Evolutionary conservation across 106 monocot genomes (phyloP).

Genomic region (Dendrobium huoshanense): DNA sequence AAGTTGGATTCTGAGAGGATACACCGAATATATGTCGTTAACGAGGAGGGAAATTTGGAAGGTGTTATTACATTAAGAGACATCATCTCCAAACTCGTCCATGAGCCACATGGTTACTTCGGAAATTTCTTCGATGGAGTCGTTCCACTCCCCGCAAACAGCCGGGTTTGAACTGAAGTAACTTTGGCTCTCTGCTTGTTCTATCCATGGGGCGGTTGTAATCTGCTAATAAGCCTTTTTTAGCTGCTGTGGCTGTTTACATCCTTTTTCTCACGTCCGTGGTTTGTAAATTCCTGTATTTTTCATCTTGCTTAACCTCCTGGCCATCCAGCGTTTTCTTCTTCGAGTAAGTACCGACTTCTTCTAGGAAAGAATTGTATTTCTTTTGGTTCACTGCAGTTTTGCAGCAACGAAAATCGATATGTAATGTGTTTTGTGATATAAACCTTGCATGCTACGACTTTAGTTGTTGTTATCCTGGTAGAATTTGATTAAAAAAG

Average conservation of each 20-base stretch:
- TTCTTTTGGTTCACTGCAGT: too few relatives aligned
- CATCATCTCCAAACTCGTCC: conserved; percentile 94
- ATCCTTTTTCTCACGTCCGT: background rate
- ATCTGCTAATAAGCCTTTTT: background rate
- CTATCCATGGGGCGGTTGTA: background rate
- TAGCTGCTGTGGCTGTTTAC: background rate
- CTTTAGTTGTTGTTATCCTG: too few relatives aligned
- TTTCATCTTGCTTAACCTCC: background rate
- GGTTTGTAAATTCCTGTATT: background rate
- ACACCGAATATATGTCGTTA: conserved; percentile 76
- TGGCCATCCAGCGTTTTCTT: too few relatives aligned
- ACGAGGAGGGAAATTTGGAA: conserved; percentile 50
- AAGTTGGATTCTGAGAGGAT: conserved; percentile 63
- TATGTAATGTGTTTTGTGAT: too few relatives aligned
- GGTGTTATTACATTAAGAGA: conserved; percentile 89
- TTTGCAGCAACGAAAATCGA: too few relatives aligned
- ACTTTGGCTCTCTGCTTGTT: background rate
- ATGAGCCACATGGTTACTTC: conserved; percentile 85
- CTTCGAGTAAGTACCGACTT: too few relatives aligned
- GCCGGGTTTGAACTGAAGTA: conserved; percentile 45
- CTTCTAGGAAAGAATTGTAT: too few relatives aligned
- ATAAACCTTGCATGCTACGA: too few relatives aligned
- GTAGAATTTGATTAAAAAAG: too few relatives aligned
- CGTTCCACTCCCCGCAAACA: conserved; percentile 75
- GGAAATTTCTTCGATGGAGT: conserved; percentile 96